Evolutionary conservation across 768 basidiomycete genomes (phyloP).

Genomic region (Boletus pseudo-olivaceus): DNA sequence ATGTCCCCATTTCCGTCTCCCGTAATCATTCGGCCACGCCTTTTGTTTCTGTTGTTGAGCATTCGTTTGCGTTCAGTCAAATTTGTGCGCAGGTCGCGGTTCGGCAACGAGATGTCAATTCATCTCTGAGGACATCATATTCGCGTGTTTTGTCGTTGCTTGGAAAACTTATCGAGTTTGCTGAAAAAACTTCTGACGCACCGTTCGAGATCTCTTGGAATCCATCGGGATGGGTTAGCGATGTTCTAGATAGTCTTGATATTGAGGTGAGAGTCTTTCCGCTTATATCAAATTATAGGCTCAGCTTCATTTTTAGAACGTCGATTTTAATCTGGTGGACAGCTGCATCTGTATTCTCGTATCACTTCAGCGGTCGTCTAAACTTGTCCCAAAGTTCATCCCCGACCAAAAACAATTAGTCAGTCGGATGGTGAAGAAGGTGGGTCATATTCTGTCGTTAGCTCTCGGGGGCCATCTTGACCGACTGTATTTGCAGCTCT

Average conservation of each 20-base stretch:
- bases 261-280: slow-evolving; percentile 43
- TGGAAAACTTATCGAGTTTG: slow-evolving; percentile 44
- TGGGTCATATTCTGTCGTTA: slow-evolving; percentile 19
- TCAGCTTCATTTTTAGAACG: slow-evolving; percentile 11
- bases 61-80: slow-evolving; percentile 45
- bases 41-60: slow-evolving; percentile 56
- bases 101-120: slow-evolving; percentile 29
- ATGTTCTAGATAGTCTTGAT: slow-evolving; percentile 51
- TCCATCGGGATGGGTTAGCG: slow-evolving; percentile 59
- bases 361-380: slow-evolving; percentile 47
- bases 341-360: slow-evolving; percentile 55
- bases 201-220: slow-evolving; percentile 51
- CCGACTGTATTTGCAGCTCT: slow-evolving; percentile 42
- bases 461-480: not conserved
- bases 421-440: slow-evolving; percentile 55
- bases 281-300: not conserved
- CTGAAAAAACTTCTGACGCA: slow-evolving; percentile 32
- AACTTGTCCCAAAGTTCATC: slow-evolving; percentile 48
- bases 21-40: slow-evolving; percentile 38
- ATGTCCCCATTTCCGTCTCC: slow-evolving; percentile 25
- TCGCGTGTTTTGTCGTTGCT: slow-evolving; percentile 51
- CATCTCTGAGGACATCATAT: slow-evolving; percentile 46
- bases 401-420: slow-evolving; percentile 57
- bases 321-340: slow-evolving; percentile 69
- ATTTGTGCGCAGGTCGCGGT: slow-evolving; percentile 41